A percentile compares a stretch with the other conserved stretches of the same genome.
Evolutionary conservation across 257 asterid species (phyloP).

Genomic region (Apocynum venetum): DNA sequence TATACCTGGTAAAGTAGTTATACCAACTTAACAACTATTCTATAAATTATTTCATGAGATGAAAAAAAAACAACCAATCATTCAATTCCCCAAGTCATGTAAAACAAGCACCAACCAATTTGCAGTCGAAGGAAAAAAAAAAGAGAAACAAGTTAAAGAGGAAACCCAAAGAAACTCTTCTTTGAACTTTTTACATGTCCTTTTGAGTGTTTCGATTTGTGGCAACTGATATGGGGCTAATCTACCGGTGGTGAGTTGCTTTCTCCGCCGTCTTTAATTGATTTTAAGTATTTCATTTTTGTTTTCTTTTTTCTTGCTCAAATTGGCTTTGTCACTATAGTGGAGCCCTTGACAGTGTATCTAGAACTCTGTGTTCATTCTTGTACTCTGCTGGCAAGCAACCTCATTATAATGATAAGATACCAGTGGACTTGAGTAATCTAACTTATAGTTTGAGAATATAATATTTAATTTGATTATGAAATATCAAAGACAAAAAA

Average conservation of each 20-base stretch:
- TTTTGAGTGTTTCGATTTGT: not conserved
- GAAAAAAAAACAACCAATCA: not conserved
- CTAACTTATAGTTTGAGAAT: not conserved
- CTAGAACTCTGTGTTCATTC: slow-evolving; percentile 11
- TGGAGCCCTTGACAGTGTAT: slow-evolving; percentile 4
- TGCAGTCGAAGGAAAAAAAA: not conserved
- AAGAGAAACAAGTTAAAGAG: too few species aligned
- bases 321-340: not conserved
- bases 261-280: slow-evolving; percentile 44
- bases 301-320: not conserved
- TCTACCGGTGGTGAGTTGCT: slow-evolving; percentile 43
- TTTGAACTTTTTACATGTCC: too few species aligned
- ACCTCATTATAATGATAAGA: not conserved
- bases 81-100: not conserved
- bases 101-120: not conserved
- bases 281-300: not conserved
- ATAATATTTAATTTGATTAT: too few species aligned
- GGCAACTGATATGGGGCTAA: slow-evolving; percentile 29
- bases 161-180: too few species aligned
- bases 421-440: not conserved
- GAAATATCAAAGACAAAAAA: too few species aligned
- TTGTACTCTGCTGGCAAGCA: slow-evolving; percentile 21
- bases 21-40: slow-evolving; percentile 45
- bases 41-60: not conserved
- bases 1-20: slow-evolving; percentile 34